These are phyloP conservation scores for Picochlorum sp. DNA, from an alignment of 139 green algal genomes.

Conservation along the genomic window DNA sequence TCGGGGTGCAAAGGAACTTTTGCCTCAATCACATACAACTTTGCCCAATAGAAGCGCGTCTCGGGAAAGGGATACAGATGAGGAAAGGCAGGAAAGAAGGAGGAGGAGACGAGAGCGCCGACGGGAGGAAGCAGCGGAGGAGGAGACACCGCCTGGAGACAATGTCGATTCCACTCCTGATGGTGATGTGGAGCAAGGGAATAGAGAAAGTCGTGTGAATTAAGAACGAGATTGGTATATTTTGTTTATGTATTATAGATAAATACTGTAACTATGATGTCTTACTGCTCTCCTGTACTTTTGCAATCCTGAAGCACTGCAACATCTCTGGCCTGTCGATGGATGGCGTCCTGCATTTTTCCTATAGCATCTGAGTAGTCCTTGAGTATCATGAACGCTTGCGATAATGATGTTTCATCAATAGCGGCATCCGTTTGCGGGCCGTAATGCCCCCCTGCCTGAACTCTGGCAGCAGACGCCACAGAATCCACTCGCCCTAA, in stretches of 20 bases:
- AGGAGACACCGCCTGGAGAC: no score
- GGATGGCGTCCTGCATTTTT: conserved; percentile 25
- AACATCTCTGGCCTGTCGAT: conserved; percentile 21
- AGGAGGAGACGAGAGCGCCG: no score
- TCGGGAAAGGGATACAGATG: background rate
- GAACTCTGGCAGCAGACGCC: conserved; percentile 19
- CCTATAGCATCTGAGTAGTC: conserved; percentile 22
- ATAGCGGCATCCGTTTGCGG: conserved; percentile 3
- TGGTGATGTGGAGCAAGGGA: no score
- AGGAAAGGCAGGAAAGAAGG: background rate
- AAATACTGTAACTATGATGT: background rate
- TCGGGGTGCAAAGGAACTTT: background rate
- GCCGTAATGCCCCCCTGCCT: conserved; percentile 6
- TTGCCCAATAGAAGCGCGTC: no score
- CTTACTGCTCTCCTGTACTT: background rate
- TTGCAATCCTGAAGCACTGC: conserved; percentile 22
- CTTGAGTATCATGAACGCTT: conserved; percentile 20
- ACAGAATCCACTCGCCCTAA: conserved; percentile 22
- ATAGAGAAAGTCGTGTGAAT: no score
- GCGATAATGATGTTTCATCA: conserved; percentile 22
- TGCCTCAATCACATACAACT: no score
- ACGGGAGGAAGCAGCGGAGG: no score
- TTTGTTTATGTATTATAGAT: background rate
- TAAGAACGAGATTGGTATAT: no score
- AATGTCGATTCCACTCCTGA: no score